A percentile compares a stretch with the other conserved stretches of the same genome.
phyloP scores from a whole-genome alignment of 164 flowering plant genomes.

The Stephania cephalantha region DNA sequence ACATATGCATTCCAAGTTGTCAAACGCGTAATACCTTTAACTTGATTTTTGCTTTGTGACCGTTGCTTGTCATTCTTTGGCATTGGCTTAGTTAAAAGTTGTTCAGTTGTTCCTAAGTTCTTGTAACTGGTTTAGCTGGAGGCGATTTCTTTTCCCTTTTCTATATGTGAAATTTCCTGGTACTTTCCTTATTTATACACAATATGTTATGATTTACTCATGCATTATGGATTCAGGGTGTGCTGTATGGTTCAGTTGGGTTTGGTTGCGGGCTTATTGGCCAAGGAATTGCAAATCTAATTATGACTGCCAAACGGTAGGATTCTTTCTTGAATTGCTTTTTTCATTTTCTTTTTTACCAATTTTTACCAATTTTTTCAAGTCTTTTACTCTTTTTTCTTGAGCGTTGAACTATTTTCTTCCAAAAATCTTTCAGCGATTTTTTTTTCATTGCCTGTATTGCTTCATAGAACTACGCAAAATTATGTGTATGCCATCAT shows the following conservation, averaged over 20 bases:
- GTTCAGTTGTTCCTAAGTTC: too few relatives aligned
- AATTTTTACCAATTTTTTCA: not conserved
- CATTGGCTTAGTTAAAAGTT: too few relatives aligned
- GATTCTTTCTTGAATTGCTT: not conserved
- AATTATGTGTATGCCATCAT: too few relatives aligned
- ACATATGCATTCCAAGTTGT: not conserved
- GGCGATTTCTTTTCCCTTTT: too few relatives aligned
- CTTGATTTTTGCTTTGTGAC: not conserved
- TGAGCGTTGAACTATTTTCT: too few relatives aligned
- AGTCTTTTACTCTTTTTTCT: too few relatives aligned
- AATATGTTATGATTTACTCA: not conserved
- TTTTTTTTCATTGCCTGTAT: not conserved
- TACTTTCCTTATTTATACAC: too few relatives aligned
- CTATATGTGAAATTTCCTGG: too few relatives aligned
- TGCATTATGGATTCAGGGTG: constrained; percentile 42
- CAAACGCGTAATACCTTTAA: not conserved
- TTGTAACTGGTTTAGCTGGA: too few relatives aligned
- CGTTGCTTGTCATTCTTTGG: too few relatives aligned
- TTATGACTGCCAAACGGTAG: constrained; percentile 94
- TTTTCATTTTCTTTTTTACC: not conserved
- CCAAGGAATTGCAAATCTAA: constrained; percentile 91
- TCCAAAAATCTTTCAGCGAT: too few relatives aligned
- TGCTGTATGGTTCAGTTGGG: constrained; percentile 80
- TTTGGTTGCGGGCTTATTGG: constrained; percentile 90
- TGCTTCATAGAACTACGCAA: not conserved